Evolutionary conservation across 2,329 filamentous ascomycete genomes (phyloP).

Genomic region (Hymenoscyphus infarciens): DNA sequence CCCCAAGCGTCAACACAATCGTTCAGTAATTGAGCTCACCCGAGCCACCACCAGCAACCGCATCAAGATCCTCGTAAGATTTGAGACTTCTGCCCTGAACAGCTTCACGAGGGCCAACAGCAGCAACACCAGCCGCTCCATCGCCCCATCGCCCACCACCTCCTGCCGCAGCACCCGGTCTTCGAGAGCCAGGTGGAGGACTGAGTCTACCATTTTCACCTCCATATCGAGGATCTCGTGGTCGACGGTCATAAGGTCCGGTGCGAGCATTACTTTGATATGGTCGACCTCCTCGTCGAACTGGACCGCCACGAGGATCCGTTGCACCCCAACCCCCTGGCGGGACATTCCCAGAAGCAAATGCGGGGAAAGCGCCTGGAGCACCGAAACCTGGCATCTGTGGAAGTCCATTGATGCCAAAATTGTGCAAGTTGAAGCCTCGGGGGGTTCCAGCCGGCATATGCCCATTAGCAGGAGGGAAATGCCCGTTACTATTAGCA

Average conservation of each 20-base stretch:
- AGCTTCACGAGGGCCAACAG: conserved; percentile 83
- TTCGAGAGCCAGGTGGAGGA: conserved; percentile 48
- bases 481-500: conserved; percentile 93
- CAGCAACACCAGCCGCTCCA: conserved; percentile 67
- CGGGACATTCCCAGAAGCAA: conserved; percentile 50
- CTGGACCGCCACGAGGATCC: conserved; percentile 59
- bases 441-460: conserved; percentile 79
- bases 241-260: conserved; percentile 72
- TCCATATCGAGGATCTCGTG: conserved; percentile 49
- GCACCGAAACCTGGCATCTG: conserved; percentile 56
- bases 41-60: conserved; percentile 68
- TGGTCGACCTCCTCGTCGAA: conserved; percentile 64
- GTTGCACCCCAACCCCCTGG: conserved; percentile 47
- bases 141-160: conserved; percentile 66
- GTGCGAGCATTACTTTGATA: conserved; percentile 57
- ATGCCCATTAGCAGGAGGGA: conserved; percentile 75
- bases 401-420: conserved; percentile 56
- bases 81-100: conserved; percentile 90
- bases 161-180: conserved; percentile 42
- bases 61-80: conserved; percentile 96
- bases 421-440: conserved; percentile 82
- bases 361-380: conserved; percentile 41
- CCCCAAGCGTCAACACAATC: background rate
- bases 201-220: conserved; percentile 46
- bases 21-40: conserved; percentile 84